Base-by-base conservation (phyloP, 495 filamentous ascomycete genomes). In the Aspergillus wentii region DNA sequence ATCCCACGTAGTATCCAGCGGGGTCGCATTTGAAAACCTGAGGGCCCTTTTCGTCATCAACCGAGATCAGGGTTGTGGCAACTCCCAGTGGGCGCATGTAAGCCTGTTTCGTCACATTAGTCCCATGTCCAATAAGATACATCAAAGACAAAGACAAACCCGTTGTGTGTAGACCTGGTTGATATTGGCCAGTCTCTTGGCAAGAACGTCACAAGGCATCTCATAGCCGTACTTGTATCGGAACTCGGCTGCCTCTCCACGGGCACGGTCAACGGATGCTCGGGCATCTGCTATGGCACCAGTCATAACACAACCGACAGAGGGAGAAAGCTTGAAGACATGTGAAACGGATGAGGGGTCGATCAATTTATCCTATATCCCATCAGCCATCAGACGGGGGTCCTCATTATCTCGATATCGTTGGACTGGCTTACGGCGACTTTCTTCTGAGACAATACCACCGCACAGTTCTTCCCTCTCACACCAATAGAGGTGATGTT, bases 11-110 rank as follows among this genome's bases (percentile, higher is more conserved):
- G 72, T 98, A 98, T 14, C 92, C 92, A 34, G 92, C 92, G 17
- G 92, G 92, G 61, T 98, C 92, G 59, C 88, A 95, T 68, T 97
- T 98, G 82, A 87, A 97, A 42, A 98, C 77, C 59, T 95, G 89
- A n/a, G 92, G 89, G 16, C 92, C 92, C 44, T 79, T 80, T 66
- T 98, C 92, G 18, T 82, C 80, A 54, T 98, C 92, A 39, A 95
- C 74, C 16, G 91, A 94, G 68, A 97, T 87, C 55, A 98, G 67
- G 18, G 92, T 98, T 42, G 83, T 89, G 33, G 92, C 88, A 40
- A 98, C 90, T 40, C 92, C 92, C 44, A 96, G 82, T 27, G 92
- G 92, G 43, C 92, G 84, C 94, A 98, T 97, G 71, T 95, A 94
- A 40, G 92, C 92, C 90, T 96, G 47, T n/a, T n/a, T n/a, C n/a